Evolutionary conservation across 768 basidiomycete species (phyloP), one percentile per base, ranked within the genome.

Genomic region (Tulasnella sp.): DNA sequence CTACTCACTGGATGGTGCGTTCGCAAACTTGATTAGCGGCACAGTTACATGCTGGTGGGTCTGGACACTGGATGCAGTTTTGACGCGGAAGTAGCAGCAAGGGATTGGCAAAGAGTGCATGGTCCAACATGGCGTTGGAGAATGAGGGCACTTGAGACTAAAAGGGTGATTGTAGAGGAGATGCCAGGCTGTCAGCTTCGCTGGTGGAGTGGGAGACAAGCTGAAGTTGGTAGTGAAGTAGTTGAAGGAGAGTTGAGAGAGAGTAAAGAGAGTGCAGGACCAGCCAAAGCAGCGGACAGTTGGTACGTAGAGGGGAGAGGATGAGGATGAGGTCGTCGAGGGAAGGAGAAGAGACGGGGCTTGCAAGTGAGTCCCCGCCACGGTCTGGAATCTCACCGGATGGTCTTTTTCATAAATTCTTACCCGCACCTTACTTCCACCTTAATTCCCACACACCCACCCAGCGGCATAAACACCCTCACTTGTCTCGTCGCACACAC

Each of bases 281-380:
- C 78, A 79, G 78, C 76, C 76, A 52, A 77, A 40, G 73, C 75
- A 78, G 73, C 46, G 71, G 78, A 79, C 44, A 73, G 78, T 44
- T 40, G 78, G 78, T 74, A 62, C n/a, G 75, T 27, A 39, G 52
- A 34, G 56, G 75, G 36, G 56, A 52, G 7, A 52, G 7, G 44
- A 34, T 12, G 40, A 14, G 44, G 75, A 36, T 42, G 34, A 74
- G 39, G 73, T 74, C 72, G 72, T 74, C 73, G 73, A 14, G 38
- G 73, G 39, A 38, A 74, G n/a, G 38, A 38, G 38, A 31, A 73
- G 27, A 42, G 42, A 46, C 44, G 52, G 38, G 75, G 75, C 27
- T 34, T 36, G 56, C 38, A 21, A 74, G 31, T 68, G 14, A 36
- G 62, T 68, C 62, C 62, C 62, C 62, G 62, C 62, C 62, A 68